A percentile compares a stretch with the other conserved stretches of the same genome.
Conservation (phyloP, 164 flowering plant genomes). For the Buxus sempervirens region DNA sequence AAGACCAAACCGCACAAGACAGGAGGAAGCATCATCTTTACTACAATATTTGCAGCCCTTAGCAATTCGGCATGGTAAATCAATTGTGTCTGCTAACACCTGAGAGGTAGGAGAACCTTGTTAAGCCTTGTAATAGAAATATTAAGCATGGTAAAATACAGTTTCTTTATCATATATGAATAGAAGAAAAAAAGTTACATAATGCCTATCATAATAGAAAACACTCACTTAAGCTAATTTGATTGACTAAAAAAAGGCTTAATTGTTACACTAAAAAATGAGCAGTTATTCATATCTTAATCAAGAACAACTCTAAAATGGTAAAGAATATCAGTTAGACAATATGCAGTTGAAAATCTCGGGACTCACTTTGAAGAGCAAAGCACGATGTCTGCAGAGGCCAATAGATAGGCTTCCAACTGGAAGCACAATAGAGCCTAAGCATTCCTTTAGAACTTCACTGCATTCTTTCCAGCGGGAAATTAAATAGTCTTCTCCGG, state of each 20-base stretch:
- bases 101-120: conserved; percentile 7
- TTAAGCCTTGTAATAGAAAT: not conserved
- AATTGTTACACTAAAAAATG: not conserved
- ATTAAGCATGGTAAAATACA: not conserved
- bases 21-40: conserved; percentile 79
- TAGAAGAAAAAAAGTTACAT: not conserved
- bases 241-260: not conserved
- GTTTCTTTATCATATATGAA: not conserved
- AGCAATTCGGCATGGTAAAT: conserved; percentile 92
- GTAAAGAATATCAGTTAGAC: not conserved
- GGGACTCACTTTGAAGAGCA: conserved; percentile 77
- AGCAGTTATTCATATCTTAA: not conserved
- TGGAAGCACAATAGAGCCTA: conserved; percentile 83
- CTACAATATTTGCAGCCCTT: conserved; percentile 88
- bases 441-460: conserved; percentile 65
- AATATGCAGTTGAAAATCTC: not conserved
- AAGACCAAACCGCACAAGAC: conserved; percentile 80
- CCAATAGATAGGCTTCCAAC: conserved; percentile 84
- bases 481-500: conserved; percentile 57
- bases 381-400: conserved; percentile 85
- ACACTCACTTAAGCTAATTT: not conserved
- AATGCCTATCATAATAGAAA: not conserved
- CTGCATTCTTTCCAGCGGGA: conserved; percentile 65
- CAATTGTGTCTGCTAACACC: conserved; percentile 88
- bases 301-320: not conserved